phyloP scores from a whole-genome alignment of 306 rosid species.

The Parietaria judaica region DNA sequence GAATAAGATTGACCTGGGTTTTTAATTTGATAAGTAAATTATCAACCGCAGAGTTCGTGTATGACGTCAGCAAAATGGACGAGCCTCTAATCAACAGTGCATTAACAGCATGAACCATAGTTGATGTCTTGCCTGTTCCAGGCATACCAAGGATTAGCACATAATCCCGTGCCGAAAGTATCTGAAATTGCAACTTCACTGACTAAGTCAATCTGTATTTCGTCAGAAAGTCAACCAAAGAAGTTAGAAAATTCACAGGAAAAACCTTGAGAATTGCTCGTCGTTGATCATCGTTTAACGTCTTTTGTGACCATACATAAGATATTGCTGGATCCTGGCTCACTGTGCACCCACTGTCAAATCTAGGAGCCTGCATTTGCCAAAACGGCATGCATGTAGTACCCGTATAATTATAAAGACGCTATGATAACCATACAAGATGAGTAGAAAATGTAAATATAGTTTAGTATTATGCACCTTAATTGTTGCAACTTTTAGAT shows the following conservation, averaged over 20 bases:
- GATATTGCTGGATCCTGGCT: constrained; percentile 96
- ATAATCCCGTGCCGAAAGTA: constrained; percentile 86
- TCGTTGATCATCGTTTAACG: constrained; percentile 82
- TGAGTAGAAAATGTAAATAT: background rate
- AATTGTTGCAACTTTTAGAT: no score
- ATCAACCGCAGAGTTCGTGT: constrained; percentile 92
- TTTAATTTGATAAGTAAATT: constrained; percentile 84
- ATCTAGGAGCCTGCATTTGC: constrained; percentile 71
- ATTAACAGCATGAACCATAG: constrained; percentile 96
- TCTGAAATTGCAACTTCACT: constrained; percentile 36
- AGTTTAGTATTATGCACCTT: background rate
- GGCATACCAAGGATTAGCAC: constrained; percentile 97
- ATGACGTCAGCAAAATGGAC: constrained; percentile 87
- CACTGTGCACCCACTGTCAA: constrained; percentile 66
- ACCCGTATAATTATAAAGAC: constrained; percentile 1
- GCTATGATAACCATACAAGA: background rate
- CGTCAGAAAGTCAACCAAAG: background rate
- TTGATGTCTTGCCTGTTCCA: constrained; percentile 96
- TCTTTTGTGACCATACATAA: constrained; percentile 68
- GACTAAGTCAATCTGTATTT: background rate
- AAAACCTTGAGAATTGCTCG: constrained; percentile 83
- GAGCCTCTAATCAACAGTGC: constrained; percentile 84
- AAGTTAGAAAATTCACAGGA: constrained; percentile 1
- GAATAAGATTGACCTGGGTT: constrained; percentile 54
- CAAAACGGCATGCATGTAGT: constrained; percentile 13